Conservation (phyloP, 306 rosid genomes). For the Quercus robur region DNA sequence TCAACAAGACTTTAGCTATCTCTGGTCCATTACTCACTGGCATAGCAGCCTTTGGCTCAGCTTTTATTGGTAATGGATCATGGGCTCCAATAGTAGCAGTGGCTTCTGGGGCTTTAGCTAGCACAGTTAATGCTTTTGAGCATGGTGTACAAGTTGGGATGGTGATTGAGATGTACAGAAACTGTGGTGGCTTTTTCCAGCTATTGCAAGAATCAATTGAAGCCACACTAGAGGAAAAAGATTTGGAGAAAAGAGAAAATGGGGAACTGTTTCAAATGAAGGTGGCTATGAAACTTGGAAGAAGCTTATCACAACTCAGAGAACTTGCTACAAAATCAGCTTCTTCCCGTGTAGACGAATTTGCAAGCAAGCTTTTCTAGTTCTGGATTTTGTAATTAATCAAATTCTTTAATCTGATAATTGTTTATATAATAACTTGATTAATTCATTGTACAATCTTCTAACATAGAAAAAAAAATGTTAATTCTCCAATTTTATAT, state of each 20-base stretch:
- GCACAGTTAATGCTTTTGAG: constrained; percentile 43
- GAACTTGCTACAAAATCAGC: constrained; percentile 50
- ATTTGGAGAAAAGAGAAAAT: constrained; percentile 60
- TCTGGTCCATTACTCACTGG: constrained; percentile 73
- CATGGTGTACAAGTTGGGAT: constrained; percentile 76
- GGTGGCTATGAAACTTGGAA: constrained; percentile 61
- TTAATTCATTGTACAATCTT: background rate
- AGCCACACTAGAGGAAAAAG: constrained; percentile 40
- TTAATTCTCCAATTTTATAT: background rate
- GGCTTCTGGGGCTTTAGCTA: constrained; percentile 53
- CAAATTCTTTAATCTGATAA: background rate
- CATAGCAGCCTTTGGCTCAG: constrained; percentile 56
- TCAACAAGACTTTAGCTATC: constrained; percentile 55
- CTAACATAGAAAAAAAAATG: background rate
- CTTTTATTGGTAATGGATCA: constrained; percentile 37
- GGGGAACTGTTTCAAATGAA: constrained; percentile 58
- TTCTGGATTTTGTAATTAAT: background rate
- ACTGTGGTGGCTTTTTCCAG: constrained; percentile 49
- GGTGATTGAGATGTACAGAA: constrained; percentile 72
- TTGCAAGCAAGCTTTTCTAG: constrained; percentile 62
- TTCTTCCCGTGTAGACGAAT: constrained; percentile 44
- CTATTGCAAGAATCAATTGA: constrained; percentile 41
- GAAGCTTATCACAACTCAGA: constrained; percentile 53
- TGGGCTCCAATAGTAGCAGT: constrained; percentile 33
- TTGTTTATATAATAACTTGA: background rate